These are phyloP conservation scores for Cordyceps javanica DNA, from an alignment of 2,329 filamentous ascomycete genomes.

Conservation along the genomic window DNA sequence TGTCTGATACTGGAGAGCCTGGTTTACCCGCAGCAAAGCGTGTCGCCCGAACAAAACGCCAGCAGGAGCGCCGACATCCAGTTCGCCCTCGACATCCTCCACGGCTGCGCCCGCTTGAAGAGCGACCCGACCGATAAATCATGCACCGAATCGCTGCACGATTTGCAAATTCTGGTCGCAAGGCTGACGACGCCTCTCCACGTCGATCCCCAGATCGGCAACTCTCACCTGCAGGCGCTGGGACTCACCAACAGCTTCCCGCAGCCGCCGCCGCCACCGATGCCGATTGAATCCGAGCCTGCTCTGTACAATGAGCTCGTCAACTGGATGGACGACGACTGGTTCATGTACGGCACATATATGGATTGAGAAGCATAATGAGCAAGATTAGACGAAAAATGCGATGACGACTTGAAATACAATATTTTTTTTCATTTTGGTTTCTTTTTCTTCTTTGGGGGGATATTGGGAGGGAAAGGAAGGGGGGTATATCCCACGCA, in stretches of 20 bases:
- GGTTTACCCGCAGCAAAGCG: slow-evolving; percentile 27
- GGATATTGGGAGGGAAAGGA: too few species aligned
- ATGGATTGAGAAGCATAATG: slow-evolving; percentile 13
- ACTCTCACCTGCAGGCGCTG: slow-evolving; percentile 15
- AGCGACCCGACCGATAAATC: slow-evolving; percentile 33
- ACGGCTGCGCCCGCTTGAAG: slow-evolving; percentile 28
- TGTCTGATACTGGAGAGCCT: slow-evolving; percentile 41
- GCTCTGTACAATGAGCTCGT: slow-evolving; percentile 30
- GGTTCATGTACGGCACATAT: slow-evolving; percentile 25
- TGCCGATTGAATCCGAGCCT: slow-evolving; percentile 25
- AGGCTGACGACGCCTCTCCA: slow-evolving; percentile 24
- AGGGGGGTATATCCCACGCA: neutral
- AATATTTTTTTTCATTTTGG: neutral
- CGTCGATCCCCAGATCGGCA: slow-evolving; percentile 17
- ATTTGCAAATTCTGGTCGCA: slow-evolving; percentile 31
- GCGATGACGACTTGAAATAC: neutral
- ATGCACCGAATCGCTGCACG: slow-evolving; percentile 32
- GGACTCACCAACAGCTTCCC: slow-evolving; percentile 9
- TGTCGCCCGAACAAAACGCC: slow-evolving; percentile 15
- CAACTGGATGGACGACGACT: slow-evolving; percentile 33
- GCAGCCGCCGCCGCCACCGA: slow-evolving; percentile 17
- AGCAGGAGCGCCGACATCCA: slow-evolving; percentile 28
- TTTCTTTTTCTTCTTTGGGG: too few species aligned
- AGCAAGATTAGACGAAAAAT: neutral
- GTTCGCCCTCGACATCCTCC: slow-evolving; percentile 37